These are phyloP conservation scores for Chalciporus chontae DNA, from an alignment of 768 basidiomycete genomes.

Conservation along the genomic window DNA sequence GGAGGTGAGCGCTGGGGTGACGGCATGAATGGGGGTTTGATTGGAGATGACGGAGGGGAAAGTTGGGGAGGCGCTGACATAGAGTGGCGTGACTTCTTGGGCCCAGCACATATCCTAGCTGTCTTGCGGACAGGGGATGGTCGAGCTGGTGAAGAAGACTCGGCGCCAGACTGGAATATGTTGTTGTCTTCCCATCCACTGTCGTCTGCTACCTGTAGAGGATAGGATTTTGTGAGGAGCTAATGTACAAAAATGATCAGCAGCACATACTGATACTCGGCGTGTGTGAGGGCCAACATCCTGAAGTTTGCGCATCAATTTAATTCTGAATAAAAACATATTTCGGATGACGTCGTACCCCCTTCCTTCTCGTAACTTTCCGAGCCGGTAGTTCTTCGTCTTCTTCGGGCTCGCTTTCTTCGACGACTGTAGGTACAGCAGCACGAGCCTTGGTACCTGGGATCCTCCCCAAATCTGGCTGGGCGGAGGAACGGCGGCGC, in stretches of 20 bases:
- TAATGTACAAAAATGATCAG: slow-evolving; percentile 9
- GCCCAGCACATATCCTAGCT: slow-evolving; percentile 35
- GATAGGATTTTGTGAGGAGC: slow-evolving; percentile 5
- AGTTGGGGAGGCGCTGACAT: slow-evolving; percentile 66
- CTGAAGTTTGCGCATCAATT: slow-evolving; percentile 35
- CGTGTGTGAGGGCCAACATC: slow-evolving; percentile 52
- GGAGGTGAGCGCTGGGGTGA: slow-evolving; percentile 41
- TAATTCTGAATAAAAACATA: background rate
- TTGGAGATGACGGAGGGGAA: slow-evolving; percentile 42
- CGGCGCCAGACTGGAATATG: slow-evolving; percentile 86
- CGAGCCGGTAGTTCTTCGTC: slow-evolving; percentile 55
- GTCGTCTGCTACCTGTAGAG: slow-evolving; percentile 46
- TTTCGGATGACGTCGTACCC: slow-evolving; percentile 33
- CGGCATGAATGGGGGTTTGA: slow-evolving; percentile 24
- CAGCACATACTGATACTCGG: slow-evolving; percentile 48
- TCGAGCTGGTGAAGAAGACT: slow-evolving; percentile 75
- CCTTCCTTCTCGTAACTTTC: slow-evolving; percentile 61
- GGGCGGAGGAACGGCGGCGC: slow-evolving; percentile 74
- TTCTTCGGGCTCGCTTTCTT: slow-evolving; percentile 79
- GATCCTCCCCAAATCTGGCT: slow-evolving; percentile 58
- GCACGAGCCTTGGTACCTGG: slow-evolving; percentile 36
- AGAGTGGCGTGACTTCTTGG: slow-evolving; percentile 62
- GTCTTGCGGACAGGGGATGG: slow-evolving; percentile 53
- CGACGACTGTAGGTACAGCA: slow-evolving; percentile 45
- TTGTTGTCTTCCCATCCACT: slow-evolving; percentile 92